A percentile compares a stretch with the other conserved stretches of the same genome.
Evolutionary conservation across 768 basidiomycete genomes (phyloP).

Genomic region (Lentinula edodes): DNA sequence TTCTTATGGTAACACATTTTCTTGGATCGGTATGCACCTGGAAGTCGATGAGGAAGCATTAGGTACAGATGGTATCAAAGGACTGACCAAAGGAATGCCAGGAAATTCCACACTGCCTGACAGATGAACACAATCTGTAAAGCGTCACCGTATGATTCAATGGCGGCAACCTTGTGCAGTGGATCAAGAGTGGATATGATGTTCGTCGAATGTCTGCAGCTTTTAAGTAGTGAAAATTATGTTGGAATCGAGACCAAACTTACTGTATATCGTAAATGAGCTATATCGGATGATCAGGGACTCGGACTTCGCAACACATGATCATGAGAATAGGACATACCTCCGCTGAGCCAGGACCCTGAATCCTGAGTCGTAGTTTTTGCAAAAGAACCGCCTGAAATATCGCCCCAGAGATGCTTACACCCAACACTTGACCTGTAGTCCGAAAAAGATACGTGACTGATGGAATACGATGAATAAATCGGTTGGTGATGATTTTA

Average conservation of each 20-base stretch:
- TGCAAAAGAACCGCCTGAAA: conserved; percentile 73
- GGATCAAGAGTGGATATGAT: conserved; percentile 66
- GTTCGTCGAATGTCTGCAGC: conserved; percentile 58
- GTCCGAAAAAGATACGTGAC: conserved; percentile 93
- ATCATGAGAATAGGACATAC: conserved; percentile 24
- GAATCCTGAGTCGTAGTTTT: conserved; percentile 69
- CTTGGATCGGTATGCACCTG: conserved; percentile 65
- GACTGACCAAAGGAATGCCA: conserved; percentile 49
- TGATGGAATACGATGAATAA: conserved; percentile 22
- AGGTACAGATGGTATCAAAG: not conserved
- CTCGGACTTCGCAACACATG: not conserved
- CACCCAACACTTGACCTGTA: conserved; percentile 93
- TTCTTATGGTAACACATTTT: conserved; percentile 56
- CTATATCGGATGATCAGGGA: conserved; percentile 27
- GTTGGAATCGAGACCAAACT: conserved; percentile 6
- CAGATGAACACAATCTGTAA: conserved; percentile 80
- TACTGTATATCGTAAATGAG: conserved; percentile 70
- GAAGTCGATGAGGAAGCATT: not conserved
- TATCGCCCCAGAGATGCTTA: conserved; percentile 80
- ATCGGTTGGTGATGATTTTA: conserved; percentile 2
- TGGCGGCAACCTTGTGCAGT: conserved; percentile 49
- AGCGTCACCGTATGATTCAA: conserved; percentile 75
- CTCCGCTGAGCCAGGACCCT: conserved; percentile 66
- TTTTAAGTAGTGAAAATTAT: conserved; percentile 8
- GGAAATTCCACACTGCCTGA: conserved; percentile 61